Conservation (phyloP, 2,329 filamentous ascomycete species). For the Cadophora luteo-olivacea region DNA sequence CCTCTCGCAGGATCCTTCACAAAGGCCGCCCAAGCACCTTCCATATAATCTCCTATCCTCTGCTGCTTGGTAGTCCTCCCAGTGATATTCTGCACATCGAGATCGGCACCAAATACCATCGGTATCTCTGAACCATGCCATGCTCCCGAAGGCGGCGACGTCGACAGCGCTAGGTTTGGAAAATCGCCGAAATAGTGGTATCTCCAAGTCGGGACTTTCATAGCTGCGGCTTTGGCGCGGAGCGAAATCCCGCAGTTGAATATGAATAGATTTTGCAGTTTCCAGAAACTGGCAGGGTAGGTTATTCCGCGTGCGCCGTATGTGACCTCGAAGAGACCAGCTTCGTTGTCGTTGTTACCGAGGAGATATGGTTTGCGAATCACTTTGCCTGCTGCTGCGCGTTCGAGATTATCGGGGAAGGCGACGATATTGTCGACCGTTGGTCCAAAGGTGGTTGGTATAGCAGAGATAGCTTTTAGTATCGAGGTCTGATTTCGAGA, state of each 20-base stretch:
- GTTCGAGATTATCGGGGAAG: constrained; percentile 53
- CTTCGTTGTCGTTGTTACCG: constrained; percentile 57
- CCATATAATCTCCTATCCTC: constrained; percentile 38
- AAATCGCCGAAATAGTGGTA: constrained; percentile 45
- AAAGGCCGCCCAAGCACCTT: constrained; percentile 45
- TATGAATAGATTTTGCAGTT: neutral
- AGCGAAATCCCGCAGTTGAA: constrained; percentile 18
- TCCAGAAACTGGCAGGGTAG: constrained; percentile 14
- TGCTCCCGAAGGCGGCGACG: constrained; percentile 34
- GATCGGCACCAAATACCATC: constrained; percentile 12
- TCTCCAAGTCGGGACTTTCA: constrained; percentile 41
- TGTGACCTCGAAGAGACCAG: constrained; percentile 14
- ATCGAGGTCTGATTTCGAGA: neutral
- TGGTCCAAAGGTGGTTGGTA: neutral
- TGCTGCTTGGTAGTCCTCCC: constrained; percentile 31
- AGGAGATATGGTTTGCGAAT: constrained; percentile 53
- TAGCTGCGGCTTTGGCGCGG: neutral
- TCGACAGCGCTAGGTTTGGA: constrained; percentile 39
- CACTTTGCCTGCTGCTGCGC: constrained; percentile 51
- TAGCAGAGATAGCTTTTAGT: neutral
- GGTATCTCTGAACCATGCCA: constrained; percentile 39
- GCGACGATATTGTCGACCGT: constrained; percentile 48
- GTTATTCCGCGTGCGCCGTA: neutral
- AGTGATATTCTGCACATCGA: constrained; percentile 18
- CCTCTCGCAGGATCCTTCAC: constrained; percentile 43